Percentiles rank a stretch among this genome's conserved stretches.
phyloP scores from a whole-genome alignment of 345 rosid genomes.

The Ailanthus altissimus region DNA sequence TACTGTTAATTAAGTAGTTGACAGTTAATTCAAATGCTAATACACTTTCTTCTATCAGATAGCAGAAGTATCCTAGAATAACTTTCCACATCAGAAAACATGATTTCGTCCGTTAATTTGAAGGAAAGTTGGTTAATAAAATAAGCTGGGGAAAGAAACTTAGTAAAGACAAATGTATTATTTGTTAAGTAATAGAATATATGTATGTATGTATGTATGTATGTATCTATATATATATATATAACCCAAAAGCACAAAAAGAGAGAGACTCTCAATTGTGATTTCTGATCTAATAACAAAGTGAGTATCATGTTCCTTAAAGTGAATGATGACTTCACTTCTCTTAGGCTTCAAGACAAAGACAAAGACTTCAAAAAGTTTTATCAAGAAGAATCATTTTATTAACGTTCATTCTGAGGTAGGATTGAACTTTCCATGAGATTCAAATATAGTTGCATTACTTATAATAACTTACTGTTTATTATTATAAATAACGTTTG shows the following conservation, averaged over 20 bases:
- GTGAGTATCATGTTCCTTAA: constrained; percentile 7
- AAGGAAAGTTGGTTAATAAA: constrained; percentile 18
- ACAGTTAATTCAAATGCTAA: background rate
- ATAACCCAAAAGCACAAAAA: background rate
- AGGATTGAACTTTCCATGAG: background rate
- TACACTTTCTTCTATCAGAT: too few relatives aligned
- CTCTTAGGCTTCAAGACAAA: constrained; percentile 43
- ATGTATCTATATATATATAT: too few relatives aligned
- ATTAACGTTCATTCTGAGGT: background rate
- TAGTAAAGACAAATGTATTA: constrained; percentile 36
- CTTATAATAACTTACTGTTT: background rate
- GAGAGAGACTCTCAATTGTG: background rate
- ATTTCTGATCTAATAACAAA: background rate
- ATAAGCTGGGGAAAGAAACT: background rate
- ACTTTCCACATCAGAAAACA: background rate
- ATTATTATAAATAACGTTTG: background rate
- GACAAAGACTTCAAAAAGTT: constrained; percentile 25
- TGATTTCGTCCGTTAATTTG: constrained; percentile 7
- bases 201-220: too few relatives aligned
- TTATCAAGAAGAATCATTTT: constrained; percentile 21
- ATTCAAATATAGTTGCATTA: background rate
- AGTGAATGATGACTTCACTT: constrained; percentile 12
- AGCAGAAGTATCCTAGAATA: background rate
- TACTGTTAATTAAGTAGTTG: constrained; percentile 6
- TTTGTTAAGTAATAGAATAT: constrained; percentile 15